phyloP scores from a whole-genome alignment of 768 basidiomycete genomes.

The Tricholoma matsutake region DNA sequence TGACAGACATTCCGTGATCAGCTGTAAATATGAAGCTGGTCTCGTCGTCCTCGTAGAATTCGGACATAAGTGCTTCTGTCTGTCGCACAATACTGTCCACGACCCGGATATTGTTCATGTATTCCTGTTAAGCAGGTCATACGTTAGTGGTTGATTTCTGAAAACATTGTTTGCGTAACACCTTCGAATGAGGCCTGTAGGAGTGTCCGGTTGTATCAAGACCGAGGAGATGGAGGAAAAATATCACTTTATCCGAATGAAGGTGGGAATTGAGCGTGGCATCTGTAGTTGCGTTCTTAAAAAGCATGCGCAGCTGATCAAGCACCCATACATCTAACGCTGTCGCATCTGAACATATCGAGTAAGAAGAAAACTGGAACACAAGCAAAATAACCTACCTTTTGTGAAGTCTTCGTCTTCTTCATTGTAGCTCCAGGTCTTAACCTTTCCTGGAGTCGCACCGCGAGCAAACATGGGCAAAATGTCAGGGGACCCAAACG shows the following conservation, averaged over 20 bases:
- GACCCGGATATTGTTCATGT: conserved; percentile 79
- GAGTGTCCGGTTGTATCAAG: conserved; percentile 87
- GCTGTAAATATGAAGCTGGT: conserved; percentile 82
- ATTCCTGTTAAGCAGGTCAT: conserved; percentile 49
- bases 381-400: conserved; percentile 37
- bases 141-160: background rate
- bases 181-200: conserved; percentile 78
- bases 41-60: conserved; percentile 66
- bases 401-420: conserved; percentile 86
- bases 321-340: conserved; percentile 77
- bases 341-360: conserved; percentile 56
- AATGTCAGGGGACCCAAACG: conserved; percentile 88
- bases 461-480: conserved; percentile 84
- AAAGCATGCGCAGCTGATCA: conserved; percentile 57
- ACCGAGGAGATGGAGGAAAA: conserved; percentile 83
- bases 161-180: conserved; percentile 19
- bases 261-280: conserved; percentile 47
- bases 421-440: conserved; percentile 73
- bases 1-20: conserved; percentile 87
- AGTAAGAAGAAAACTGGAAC: background rate
- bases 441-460: conserved; percentile 64
- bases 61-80: conserved; percentile 56
- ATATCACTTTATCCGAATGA: conserved; percentile 57
- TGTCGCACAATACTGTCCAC: conserved; percentile 73
- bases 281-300: conserved; percentile 63